A percentile compares a stretch with the other conserved stretches of the same genome.
Conservation (phyloP, 306 rosid genomes). For the Cicer pinnatifidum region DNA sequence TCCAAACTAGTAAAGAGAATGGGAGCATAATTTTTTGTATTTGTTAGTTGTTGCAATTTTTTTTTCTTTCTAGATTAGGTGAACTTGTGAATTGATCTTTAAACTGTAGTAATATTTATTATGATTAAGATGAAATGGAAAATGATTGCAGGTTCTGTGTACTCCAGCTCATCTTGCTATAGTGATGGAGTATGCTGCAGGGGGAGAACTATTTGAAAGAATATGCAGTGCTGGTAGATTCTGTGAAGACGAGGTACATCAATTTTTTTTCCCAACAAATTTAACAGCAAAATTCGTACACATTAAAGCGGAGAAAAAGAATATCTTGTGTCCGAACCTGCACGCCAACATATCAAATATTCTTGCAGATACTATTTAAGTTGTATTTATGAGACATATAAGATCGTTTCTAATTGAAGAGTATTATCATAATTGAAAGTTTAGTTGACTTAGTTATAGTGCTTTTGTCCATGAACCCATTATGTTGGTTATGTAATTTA, state of each 20-base stretch:
- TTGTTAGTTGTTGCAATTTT: background rate
- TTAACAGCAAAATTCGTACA: too few species aligned
- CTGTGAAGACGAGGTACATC: slow-evolving; percentile 86
- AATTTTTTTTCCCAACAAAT: background rate
- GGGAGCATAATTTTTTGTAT: too few species aligned
- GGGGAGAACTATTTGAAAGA: slow-evolving; percentile 92
- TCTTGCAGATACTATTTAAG: too few species aligned
- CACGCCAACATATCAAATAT: too few species aligned
- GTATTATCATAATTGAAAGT: background rate
- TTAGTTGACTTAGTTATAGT: slow-evolving; percentile 44
- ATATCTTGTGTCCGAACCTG: too few species aligned
- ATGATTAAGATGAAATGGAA: background rate
- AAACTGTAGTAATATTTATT: background rate
- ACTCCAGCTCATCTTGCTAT: slow-evolving; percentile 90
- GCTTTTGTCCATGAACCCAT: slow-evolving; percentile 49
- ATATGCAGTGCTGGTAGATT: slow-evolving; percentile 97
- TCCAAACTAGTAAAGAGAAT: background rate
- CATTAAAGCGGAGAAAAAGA: too few species aligned
- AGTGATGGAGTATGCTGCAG: slow-evolving; percentile 97
- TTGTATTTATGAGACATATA: too few species aligned
- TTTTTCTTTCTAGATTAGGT: background rate
- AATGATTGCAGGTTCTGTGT: slow-evolving; percentile 62
- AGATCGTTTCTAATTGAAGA: background rate
- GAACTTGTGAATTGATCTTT: background rate
- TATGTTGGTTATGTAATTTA: slow-evolving; percentile 36